Evolutionary conservation across 805 yeast species (phyloP).

Genomic region (Kazachstania psychrophila): DNA sequence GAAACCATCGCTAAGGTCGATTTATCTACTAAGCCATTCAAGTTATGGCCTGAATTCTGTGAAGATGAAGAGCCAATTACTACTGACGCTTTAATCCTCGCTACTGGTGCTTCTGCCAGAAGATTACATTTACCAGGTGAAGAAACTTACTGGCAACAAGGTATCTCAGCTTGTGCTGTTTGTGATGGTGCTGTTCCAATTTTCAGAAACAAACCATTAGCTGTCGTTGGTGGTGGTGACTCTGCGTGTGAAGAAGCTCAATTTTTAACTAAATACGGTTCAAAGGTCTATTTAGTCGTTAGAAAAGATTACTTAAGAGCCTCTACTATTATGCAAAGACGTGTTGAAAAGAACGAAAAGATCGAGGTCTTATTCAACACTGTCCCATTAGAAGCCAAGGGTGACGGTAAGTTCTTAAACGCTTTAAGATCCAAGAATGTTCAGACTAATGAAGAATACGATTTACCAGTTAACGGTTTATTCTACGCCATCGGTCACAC

Average conservation of each 20-base stretch:
- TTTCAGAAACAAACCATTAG: slow-evolving; percentile 94
- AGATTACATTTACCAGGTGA: slow-evolving; percentile 93
- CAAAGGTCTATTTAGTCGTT: slow-evolving; percentile 86
- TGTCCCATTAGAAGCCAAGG: slow-evolving; percentile 79
- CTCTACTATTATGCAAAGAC: slow-evolving; percentile 92
- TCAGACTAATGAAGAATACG: slow-evolving; percentile 57
- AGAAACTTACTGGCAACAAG: slow-evolving; percentile 97
- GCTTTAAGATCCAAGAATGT: slow-evolving; percentile 59
- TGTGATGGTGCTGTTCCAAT: slow-evolving; percentile 99
- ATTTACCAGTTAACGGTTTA: slow-evolving; percentile 76
- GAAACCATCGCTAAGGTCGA: slow-evolving; percentile 94
- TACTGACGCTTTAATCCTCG: slow-evolving; percentile 84
- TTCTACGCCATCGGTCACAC: slow-evolving; percentile 97
- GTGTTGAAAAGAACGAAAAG: slow-evolving; percentile 76
- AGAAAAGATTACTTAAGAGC: slow-evolving; percentile 95
- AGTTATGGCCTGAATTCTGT: slow-evolving; percentile 91
- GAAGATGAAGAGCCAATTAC: slow-evolving; percentile 89
- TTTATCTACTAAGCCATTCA: slow-evolving; percentile 80
- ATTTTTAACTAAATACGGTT: slow-evolving; percentile 93
- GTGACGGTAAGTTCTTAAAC: slow-evolving; percentile 78
- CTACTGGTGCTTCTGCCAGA: slow-evolving; percentile 98
- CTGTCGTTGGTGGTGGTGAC: slow-evolving; percentile 98
- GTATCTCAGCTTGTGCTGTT: slow-evolving; percentile 98
- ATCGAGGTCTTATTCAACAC: slow-evolving; percentile 85
- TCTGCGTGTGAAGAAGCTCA: slow-evolving; percentile 99